A percentile compares a stretch with the other conserved stretches of the same genome.
Evolutionary conservation across 2,329 filamentous ascomycete species (phyloP).

Genomic region (Orbilia brochopaga): DNA sequence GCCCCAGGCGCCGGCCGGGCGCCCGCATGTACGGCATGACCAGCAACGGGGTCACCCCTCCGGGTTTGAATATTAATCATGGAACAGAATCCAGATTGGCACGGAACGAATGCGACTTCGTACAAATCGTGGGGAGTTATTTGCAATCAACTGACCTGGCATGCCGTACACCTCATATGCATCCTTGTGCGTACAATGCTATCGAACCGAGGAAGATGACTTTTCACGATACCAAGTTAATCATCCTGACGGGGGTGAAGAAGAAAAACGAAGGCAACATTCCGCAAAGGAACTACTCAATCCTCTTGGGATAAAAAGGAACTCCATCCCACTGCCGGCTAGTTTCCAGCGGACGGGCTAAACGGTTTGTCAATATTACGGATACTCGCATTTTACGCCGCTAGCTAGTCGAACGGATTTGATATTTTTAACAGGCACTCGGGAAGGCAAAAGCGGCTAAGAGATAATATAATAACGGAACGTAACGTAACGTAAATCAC

Average conservation of each 20-base stretch:
- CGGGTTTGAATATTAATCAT: too few relatives aligned
- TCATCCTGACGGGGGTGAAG: not conserved
- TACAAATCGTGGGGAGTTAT: not conserved
- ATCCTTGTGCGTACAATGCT: not conserved
- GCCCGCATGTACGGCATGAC: not conserved
- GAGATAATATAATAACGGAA: too few relatives aligned
- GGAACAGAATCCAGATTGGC: not conserved
- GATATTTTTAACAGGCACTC: too few relatives aligned
- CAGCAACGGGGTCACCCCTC: not conserved
- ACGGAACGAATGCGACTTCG: not conserved
- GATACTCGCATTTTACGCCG: too few relatives aligned
- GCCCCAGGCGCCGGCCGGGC: not conserved
- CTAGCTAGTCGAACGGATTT: too few relatives aligned
- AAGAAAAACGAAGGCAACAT: not conserved
- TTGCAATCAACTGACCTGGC: conserved; percentile 1
- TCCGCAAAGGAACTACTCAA: too few relatives aligned
- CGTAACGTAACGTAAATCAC: too few relatives aligned
- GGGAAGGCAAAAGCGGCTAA: too few relatives aligned
- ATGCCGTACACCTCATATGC: not conserved
- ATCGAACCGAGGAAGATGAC: not conserved
- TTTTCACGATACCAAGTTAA: not conserved
- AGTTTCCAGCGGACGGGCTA: too few relatives aligned
- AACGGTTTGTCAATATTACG: too few relatives aligned
- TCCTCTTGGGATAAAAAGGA: too few relatives aligned
- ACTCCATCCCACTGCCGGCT: too few relatives aligned